These are phyloP conservation scores for Debaryomycetaceae sp. DNA, from an alignment of 1,139 yeast genomes.

Conservation along the genomic window DNA sequence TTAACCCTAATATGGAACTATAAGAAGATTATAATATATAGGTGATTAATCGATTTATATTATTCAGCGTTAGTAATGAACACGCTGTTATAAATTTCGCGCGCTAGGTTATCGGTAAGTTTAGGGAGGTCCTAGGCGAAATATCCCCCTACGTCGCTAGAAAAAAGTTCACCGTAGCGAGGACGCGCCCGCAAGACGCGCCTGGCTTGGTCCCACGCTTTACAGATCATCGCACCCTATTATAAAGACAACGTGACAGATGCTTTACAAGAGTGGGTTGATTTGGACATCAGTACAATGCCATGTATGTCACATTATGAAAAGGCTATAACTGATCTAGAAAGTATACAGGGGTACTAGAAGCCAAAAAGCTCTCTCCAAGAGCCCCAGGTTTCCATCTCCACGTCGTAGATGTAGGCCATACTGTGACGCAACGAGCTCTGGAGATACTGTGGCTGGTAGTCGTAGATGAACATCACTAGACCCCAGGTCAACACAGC, in stretches of 20 bases:
- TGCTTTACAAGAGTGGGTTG: too few species aligned
- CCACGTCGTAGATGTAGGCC: slow-evolving; percentile 67
- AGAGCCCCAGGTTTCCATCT: slow-evolving; percentile 38
- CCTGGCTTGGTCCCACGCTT: too few species aligned
- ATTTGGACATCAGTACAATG: too few species aligned
- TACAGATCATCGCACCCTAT: too few species aligned
- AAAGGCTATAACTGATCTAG: background rate
- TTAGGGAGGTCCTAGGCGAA: background rate
- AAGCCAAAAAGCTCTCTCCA: slow-evolving; percentile 43
- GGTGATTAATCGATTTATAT: background rate
- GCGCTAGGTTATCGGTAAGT: background rate
- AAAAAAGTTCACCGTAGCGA: too few species aligned
- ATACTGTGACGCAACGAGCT: slow-evolving; percentile 66
- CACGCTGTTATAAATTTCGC: slow-evolving; percentile 2
- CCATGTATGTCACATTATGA: background rate
- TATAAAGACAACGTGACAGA: too few species aligned
- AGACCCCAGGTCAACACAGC: slow-evolving; percentile 74
- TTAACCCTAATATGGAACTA: background rate
- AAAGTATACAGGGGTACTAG: background rate
- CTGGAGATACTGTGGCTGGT: slow-evolving; percentile 62
- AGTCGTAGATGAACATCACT: slow-evolving; percentile 68
- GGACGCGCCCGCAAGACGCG: too few species aligned
- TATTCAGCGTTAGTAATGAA: slow-evolving; percentile 1
- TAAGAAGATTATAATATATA: background rate
- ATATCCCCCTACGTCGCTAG: too few species aligned